Evolutionary conservation across 148 eudicot genomes (phyloP).

Genomic region (Vaccinium vitisidaea): DNA sequence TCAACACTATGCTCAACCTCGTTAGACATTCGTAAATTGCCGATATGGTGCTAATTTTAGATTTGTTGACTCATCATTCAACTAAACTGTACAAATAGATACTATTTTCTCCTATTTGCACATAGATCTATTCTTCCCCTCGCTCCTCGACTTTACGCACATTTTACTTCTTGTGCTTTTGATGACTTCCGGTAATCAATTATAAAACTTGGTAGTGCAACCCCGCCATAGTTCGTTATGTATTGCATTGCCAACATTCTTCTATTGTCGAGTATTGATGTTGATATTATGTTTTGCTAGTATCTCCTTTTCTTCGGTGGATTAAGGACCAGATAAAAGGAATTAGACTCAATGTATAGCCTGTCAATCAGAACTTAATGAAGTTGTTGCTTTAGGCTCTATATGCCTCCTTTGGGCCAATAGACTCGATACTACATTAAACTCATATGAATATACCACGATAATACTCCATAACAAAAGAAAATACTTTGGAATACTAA

Average conservation of each 20-base stretch:
- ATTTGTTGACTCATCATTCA: too few relatives aligned
- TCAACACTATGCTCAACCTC: not conserved
- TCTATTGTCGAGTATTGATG: not conserved
- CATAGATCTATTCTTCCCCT: not conserved
- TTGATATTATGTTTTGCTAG: not conserved
- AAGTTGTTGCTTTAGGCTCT: not conserved
- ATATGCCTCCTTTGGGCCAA: not conserved
- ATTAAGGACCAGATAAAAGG: not conserved
- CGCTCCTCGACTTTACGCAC: not conserved
- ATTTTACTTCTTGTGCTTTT: not conserved
- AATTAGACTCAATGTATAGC: not conserved
- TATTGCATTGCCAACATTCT: not conserved
- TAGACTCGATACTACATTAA: not conserved
- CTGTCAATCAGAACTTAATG: not conserved
- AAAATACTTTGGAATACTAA: not conserved
- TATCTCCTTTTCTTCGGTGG: not conserved
- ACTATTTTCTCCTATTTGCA: not conserved
- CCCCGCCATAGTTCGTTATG: not conserved
- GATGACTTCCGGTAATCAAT: not conserved
- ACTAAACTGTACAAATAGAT: not conserved
- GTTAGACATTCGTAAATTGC: not conserved
- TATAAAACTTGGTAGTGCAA: not conserved
- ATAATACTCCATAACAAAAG: not conserved
- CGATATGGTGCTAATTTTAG: not conserved
- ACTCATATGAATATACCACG: conserved; percentile 7